Percentiles rank a stretch among this genome's conserved stretches.
Evolutionary conservation across 2,329 filamentous ascomycete species (phyloP).

Genomic region (Exophiala spinifera): DNA sequence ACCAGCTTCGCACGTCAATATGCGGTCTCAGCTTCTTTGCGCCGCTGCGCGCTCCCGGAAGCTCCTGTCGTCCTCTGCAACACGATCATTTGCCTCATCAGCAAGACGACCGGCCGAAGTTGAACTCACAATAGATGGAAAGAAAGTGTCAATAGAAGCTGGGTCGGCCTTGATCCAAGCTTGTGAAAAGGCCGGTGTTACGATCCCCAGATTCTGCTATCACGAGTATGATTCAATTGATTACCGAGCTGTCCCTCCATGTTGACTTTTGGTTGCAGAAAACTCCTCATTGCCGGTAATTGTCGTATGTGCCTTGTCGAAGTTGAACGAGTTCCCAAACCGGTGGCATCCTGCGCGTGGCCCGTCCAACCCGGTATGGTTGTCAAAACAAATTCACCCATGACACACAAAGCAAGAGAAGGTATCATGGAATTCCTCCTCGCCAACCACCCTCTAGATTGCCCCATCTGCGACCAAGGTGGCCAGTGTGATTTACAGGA

Average conservation of each 20-base stretch:
- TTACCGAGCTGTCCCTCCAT: neutral
- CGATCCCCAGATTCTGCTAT: conserved; percentile 96
- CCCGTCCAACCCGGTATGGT: conserved; percentile 98
- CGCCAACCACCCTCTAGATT: conserved; percentile 93
- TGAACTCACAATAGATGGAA: conserved; percentile 96
- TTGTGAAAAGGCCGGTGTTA: conserved; percentile 94
- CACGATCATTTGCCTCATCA: conserved; percentile 79
- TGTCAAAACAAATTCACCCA: conserved; percentile 94
- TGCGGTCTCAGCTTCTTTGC: conserved; percentile 64
- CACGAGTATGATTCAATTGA: conserved; percentile 70
- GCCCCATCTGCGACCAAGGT: conserved; percentile 97
- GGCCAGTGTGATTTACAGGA: conserved; percentile 99
- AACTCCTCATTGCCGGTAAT: conserved; percentile 98
- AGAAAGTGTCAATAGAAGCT: conserved; percentile 97
- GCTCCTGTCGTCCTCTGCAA: conserved; percentile 54
- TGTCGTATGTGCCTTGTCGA: conserved; percentile 99
- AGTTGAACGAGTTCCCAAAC: conserved; percentile 93
- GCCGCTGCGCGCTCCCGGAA: conserved; percentile 55
- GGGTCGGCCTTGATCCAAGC: conserved; percentile 97
- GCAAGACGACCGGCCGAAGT: conserved; percentile 80
- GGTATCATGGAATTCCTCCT: conserved; percentile 99
- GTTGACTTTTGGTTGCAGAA: conserved; percentile 51
- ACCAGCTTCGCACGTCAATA: conserved; percentile 41
- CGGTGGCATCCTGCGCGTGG: conserved; percentile 97
- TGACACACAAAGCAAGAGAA: conserved; percentile 96